These are phyloP conservation scores for Fistulina hepatica DNA, from an alignment of 1,284 basidiomycete species.

Conservation along the genomic window DNA sequence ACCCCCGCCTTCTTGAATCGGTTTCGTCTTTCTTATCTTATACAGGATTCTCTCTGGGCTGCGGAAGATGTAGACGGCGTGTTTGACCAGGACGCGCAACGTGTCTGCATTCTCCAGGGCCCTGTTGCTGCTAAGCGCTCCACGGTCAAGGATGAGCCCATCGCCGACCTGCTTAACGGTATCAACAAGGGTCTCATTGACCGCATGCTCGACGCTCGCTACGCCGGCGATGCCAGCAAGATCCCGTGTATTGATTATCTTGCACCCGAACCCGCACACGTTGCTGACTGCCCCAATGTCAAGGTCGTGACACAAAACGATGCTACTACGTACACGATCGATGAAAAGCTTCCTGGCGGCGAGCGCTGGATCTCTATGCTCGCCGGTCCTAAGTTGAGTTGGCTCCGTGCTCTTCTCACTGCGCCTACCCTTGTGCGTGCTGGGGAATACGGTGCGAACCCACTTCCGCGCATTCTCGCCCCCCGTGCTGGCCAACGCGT, in stretches of 20 bases:
- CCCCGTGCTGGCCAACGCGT: conserved; percentile 77
- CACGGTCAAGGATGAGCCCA: conserved; percentile 84
- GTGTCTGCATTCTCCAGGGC: conserved; percentile 95
- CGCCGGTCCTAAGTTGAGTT: conserved; percentile 71
- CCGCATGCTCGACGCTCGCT: conserved; percentile 75
- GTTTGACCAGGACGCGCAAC: conserved; percentile 95
- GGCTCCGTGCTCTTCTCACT: conserved; percentile 81
- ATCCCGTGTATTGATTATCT: conserved; percentile 87
- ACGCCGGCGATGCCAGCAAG: conserved; percentile 67
- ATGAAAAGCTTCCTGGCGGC: conserved; percentile 43
- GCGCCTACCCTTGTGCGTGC: conserved; percentile 83
- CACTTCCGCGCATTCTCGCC: conserved; percentile 77
- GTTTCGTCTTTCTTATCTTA: conserved; percentile 7
- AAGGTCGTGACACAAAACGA: conserved; percentile 26
- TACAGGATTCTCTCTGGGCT: conserved; percentile 92
- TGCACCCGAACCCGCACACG: conserved; percentile 38
- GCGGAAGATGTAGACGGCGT: conserved; percentile 98
- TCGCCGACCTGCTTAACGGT: conserved; percentile 84
- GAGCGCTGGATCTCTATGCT: conserved; percentile 78
- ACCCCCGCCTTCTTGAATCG: conserved; percentile 2
- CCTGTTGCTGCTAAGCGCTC: conserved; percentile 90
- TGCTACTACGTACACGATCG: conserved; percentile 37
- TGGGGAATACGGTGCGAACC: conserved; percentile 78
- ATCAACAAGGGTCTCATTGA: conserved; percentile 73
- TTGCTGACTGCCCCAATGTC: conserved; percentile 32